Conservation (phyloP, 225 moss, liverwort and hornwort genomes). For the Neckera pumila region DNA sequence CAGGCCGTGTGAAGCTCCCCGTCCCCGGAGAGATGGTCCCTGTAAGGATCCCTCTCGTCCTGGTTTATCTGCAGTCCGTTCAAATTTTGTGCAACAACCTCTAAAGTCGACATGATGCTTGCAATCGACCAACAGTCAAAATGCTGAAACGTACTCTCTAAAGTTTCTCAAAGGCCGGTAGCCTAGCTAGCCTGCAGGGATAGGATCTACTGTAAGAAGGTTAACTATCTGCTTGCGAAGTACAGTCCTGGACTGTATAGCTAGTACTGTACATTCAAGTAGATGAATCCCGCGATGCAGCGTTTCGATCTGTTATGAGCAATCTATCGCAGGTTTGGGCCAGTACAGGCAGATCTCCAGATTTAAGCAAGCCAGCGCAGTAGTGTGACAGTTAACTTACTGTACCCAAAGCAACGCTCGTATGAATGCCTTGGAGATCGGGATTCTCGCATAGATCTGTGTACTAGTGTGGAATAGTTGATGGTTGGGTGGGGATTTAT, state of each 20-base stretch:
- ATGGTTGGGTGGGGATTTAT: neutral
- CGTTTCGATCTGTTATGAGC: too few species aligned
- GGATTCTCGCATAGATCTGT: neutral
- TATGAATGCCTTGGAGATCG: neutral
- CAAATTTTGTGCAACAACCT: neutral
- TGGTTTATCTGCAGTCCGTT: neutral
- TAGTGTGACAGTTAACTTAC: neutral
- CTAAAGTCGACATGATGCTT: neutral
- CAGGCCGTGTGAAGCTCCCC: slow-evolving; percentile 42
- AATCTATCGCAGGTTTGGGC: too few species aligned
- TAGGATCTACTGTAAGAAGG: neutral
- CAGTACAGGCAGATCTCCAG: neutral
- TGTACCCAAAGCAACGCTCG: neutral
- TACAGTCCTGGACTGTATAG: neutral
- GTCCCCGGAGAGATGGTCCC: slow-evolving; percentile 26
- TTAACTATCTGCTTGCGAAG: neutral
- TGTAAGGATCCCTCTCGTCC: slow-evolving; percentile 28
- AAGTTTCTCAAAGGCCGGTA: too few species aligned
- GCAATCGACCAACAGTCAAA: neutral
- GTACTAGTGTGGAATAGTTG: neutral
- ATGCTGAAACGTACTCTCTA: neutral
- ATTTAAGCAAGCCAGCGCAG: neutral
- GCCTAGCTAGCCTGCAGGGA: neutral
- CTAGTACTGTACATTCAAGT: neutral
- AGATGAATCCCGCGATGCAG: too few species aligned